A percentile compares a stretch with the other conserved stretches of the same genome.
phyloP scores from a whole-genome alignment of 139 green algal genomes.

The Tetraselmis striata region DNA sequence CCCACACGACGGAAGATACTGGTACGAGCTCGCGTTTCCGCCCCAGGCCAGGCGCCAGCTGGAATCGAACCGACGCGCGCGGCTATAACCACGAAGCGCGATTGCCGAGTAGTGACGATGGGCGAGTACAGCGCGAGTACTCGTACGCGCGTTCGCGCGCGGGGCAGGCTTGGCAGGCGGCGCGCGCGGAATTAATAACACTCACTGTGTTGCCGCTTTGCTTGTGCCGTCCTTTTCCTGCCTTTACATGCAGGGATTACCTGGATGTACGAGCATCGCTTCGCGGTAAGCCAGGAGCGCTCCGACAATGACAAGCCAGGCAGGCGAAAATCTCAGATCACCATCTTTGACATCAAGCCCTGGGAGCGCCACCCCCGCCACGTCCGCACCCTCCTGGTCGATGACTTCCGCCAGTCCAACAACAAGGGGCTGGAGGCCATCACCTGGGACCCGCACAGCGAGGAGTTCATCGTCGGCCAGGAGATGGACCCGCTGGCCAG shows the following conservation, averaged over 20 bases:
- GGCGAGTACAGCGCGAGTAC: too few species aligned
- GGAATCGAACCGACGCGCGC: too few species aligned
- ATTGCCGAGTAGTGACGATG: not conserved
- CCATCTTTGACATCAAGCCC: not conserved
- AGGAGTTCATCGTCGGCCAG: not conserved
- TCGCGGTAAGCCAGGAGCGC: not conserved
- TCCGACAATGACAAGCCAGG: not conserved
- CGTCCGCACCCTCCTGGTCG: not conserved
- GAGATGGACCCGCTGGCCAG: not conserved
- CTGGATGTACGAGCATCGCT: not conserved
- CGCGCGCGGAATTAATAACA: not conserved
- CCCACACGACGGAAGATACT: too few species aligned
- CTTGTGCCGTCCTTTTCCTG: not conserved
- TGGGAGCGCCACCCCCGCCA: not conserved
- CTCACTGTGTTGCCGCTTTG: not conserved
- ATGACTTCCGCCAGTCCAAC: not conserved
- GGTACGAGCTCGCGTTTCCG: too few species aligned
- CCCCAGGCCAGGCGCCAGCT: too few species aligned
- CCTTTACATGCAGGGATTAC: not conserved
- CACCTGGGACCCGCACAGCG: not conserved
- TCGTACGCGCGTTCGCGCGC: too few species aligned
- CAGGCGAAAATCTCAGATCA: not conserved
- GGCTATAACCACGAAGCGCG: not conserved
- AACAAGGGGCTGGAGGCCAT: not conserved
- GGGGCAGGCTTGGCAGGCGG: too few species aligned